Base-by-base conservation (phyloP, 176 grass and related monocot genomes). In the Oryza officinalis region DNA sequence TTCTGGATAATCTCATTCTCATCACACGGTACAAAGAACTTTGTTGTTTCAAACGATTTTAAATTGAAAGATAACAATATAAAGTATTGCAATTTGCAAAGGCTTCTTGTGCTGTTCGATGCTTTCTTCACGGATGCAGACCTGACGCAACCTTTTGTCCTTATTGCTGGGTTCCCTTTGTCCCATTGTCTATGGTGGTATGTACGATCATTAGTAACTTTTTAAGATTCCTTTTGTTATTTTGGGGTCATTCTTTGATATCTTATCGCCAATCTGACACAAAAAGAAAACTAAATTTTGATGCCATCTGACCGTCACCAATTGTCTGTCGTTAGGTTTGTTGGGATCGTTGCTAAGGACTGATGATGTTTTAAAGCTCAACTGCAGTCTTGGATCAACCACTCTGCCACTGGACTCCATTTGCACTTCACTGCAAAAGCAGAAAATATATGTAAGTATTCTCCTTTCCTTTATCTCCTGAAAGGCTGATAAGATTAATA, bases 361-460 rank as follows among this genome's bases (percentile, higher is more conserved):
- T 44, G 59, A n/a, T 59, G 26, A 15, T 18, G 69, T 71, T 70
- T 35, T 69, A 69, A 27, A 81, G 30, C 66, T 81, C 63, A 33
- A 10, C 26, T 31, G 22, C 33, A 59, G 68, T 72, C 49, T 41
- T 72, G 38, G 20, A 72, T 74, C 32, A 69, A 69, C 26, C 54
- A 75, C 32, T 74, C 25, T 59, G 45, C 26, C 41, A 67, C 45
- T 69, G 18, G 57, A 22, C 22, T 46, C 71, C 15, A 3, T 47
- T 82, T 57, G n/a, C 71, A 30, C 27, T 82, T 57, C 49, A 69
- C 28, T 41, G 76, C 87, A 74, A 78, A 76, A 12, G 76, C 82
- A 50, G 63, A 15, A 86, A 44, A 54, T 59, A 25, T 50, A 32
- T 67, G 72, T 86, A 82, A 86, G 74, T 10, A 8, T 1, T 40